Conservation (phyloP, 2,329 filamentous ascomycete species). For the Aspergillus luchuensis region DNA sequence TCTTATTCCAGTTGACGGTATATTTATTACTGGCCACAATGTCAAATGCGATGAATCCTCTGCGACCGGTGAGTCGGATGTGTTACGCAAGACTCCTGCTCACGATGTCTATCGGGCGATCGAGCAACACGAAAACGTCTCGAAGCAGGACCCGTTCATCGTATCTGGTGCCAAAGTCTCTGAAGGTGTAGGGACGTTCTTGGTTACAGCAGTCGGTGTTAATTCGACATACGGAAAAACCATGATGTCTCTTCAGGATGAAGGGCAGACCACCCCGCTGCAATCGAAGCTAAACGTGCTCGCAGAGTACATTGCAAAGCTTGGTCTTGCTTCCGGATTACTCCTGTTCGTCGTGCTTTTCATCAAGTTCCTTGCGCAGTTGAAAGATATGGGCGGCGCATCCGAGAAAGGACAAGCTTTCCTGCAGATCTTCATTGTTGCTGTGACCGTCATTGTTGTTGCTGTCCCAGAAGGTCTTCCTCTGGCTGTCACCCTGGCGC, state of each 20-base stretch:
- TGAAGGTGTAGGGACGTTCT: conserved; percentile 72
- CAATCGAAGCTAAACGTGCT: conserved; percentile 76
- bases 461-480: conserved; percentile 63
- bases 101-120: conserved; percentile 67
- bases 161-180: conserved; percentile 76
- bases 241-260: conserved; percentile 75
- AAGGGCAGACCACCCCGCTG: conserved; percentile 74
- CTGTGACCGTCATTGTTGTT: conserved; percentile 62
- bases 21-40: conserved; percentile 67
- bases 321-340: conserved; percentile 70
- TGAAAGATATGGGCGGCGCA: conserved; percentile 54
- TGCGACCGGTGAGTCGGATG: conserved; percentile 73
- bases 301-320: conserved; percentile 77
- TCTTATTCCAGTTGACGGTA: conserved; percentile 71
- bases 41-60: conserved; percentile 74
- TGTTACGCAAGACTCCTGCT: conserved; percentile 67
- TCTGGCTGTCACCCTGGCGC: conserved; percentile 62
- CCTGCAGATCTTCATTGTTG: conserved; percentile 60
- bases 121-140: conserved; percentile 60
- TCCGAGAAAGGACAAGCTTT: conserved; percentile 60
- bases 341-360: conserved; percentile 77
- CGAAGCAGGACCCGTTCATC: conserved; percentile 77
- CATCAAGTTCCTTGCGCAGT: conserved; percentile 71
- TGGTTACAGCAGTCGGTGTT: conserved; percentile 73
- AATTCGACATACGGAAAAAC: conserved; percentile 76